phyloP scores from a whole-genome alignment of 768 basidiomycete species.

The Boletus speciosus region DNA sequence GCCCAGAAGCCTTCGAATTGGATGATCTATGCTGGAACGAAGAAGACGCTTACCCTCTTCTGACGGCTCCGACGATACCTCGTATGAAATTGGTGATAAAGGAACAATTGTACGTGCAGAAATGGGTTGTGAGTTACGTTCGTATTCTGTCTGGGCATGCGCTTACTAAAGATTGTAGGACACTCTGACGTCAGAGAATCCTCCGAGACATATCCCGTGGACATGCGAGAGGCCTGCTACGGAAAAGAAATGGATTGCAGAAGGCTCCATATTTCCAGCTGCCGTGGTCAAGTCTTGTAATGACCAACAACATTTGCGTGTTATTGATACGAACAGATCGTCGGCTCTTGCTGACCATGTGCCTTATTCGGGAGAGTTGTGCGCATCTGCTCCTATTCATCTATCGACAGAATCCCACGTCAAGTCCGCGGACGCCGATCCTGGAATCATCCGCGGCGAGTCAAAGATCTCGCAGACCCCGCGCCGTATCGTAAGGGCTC shows the following conservation, averaged over 20 bases:
- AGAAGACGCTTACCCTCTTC: conserved; percentile 10
- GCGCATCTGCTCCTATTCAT: not conserved
- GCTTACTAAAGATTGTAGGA: conserved; percentile 19
- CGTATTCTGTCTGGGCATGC: not conserved
- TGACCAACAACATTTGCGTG: not conserved
- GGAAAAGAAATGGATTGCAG: conserved; percentile 27
- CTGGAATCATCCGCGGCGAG: conserved; percentile 4
- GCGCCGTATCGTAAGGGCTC: not conserved
- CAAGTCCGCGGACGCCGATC: conserved; percentile 10
- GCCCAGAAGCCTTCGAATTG: conserved; percentile 18
- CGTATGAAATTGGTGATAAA: conserved; percentile 35
- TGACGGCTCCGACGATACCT: conserved; percentile 34
- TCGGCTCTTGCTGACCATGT: not conserved
- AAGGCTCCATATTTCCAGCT: conserved; percentile 29
- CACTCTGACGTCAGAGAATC: conserved; percentile 13
- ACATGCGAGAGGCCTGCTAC: conserved; percentile 17
- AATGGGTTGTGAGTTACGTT: conserved; percentile 33
- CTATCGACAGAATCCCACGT: not conserved
- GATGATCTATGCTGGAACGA: conserved; percentile 20
- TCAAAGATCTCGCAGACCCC: not conserved
- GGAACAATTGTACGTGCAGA: conserved; percentile 33
- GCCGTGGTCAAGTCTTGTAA: conserved; percentile 6
- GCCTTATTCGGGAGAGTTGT: not conserved
- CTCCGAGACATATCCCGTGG: conserved; percentile 32
- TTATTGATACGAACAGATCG: not conserved